Evolutionary conservation across 352 stramenopile genomes (phyloP), one percentile per base, ranked within the genome.

Genomic region (Phytophthora brassicae): DNA sequence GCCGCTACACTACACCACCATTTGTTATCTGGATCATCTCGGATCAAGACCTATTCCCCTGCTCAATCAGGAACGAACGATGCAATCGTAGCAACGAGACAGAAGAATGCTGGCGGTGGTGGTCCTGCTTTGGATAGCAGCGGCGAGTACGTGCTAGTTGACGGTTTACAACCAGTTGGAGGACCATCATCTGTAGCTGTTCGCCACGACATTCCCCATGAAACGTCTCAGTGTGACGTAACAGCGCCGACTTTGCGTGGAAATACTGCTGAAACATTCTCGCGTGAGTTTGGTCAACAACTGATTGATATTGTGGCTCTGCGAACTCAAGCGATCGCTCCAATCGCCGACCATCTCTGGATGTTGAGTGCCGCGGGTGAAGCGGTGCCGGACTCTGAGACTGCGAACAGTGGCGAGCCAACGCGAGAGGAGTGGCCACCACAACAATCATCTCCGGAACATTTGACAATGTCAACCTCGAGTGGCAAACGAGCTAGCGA

Each of bases 121-220:
- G 53, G 56, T 6, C 54, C 62, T 42, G 60, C 68, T 1, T 35
- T 90, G 14, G 81, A 90, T 24, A 85, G 71, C 48, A 88, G 78
- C 33, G 77, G 70, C 2, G 81, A 90, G 44, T 90, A 90, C 50
- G 81, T 90, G 9, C 62, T 90, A 2, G 77, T 90, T 7, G 81
- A 88, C 46, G 80, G 63, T 4, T 59, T 70, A 24, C 36, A 52
- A 4, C n/a, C 20, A 2, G 11, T 41, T 2, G 45, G 43, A 46
- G 55, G 49, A 51, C 2, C 28, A 41, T 28, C 42, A 24, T 12
- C 22, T 47, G 14, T 41, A 4, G 16, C 35, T 60, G 35, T 7
- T 48, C 43, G 39, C 41, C 47, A 31, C 20, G 50, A 55, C 14
- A 14, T 53, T 26, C 3, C 22, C 35, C 54, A 41, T 16, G 26